Percentiles rank a stretch among this genome's conserved stretches.
Conservation (phyloP, 2,329 filamentous ascomycete genomes). For the Epichloe glyceriae region DNA sequence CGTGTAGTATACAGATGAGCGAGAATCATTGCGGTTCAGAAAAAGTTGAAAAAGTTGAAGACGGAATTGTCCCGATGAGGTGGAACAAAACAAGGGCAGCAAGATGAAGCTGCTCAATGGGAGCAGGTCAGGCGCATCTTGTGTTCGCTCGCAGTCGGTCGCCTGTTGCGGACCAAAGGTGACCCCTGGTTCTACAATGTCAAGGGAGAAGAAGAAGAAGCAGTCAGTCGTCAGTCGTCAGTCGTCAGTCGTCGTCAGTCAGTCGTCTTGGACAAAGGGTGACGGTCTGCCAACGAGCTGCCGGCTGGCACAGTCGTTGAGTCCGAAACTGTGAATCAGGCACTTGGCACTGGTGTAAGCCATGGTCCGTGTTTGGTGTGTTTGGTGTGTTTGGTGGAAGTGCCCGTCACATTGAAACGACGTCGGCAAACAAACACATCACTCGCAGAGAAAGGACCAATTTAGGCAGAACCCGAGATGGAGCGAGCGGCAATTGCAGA, state of each 20-base stretch:
- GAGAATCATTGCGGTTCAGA: background rate
- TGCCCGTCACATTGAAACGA: background rate
- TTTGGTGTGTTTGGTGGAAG: background rate
- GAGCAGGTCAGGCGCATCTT: background rate
- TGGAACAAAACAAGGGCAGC: background rate
- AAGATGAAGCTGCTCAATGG: background rate
- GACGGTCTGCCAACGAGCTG: slow-evolving; percentile 1
- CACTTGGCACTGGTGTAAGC: slow-evolving; percentile 2
- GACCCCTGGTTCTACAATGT: background rate
- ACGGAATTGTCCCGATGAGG: background rate
- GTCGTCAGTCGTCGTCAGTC: background rate
- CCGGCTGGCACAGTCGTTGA: slow-evolving; percentile 3
- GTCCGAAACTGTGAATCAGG: slow-evolving; percentile 1
- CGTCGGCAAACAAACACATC: slow-evolving; percentile 3
- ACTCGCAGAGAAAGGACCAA: background rate
- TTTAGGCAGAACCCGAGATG: background rate
- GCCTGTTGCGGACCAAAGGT: background rate
- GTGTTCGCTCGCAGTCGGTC: background rate
- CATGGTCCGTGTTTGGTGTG: slow-evolving; percentile 3
- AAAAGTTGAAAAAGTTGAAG: background rate
- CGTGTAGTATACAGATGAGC: background rate
- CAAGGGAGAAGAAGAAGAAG: background rate
- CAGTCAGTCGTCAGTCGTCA: too few species aligned
- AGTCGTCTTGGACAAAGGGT: background rate
- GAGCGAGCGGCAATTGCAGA: background rate